Evolutionary conservation across 1,139 yeast species (phyloP).

Genomic region (Candida pseudoviswanathii): DNA sequence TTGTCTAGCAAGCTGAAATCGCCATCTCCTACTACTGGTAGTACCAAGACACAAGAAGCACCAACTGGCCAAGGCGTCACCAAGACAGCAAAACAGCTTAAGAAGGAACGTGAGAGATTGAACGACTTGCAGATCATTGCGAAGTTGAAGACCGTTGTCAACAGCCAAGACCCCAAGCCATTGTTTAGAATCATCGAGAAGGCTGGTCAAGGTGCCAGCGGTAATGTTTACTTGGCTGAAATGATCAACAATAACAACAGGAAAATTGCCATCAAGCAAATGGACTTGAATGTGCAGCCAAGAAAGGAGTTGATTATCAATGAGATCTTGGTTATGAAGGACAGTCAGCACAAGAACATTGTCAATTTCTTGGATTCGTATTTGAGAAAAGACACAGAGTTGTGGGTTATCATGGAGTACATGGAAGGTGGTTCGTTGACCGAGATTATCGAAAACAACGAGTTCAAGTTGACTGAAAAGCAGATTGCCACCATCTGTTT

Average conservation of each 20-base stretch:
- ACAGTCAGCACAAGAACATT: constrained; percentile 48
- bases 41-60: constrained; percentile 20
- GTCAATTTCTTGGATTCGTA: constrained; percentile 51
- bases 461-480: constrained; percentile 80
- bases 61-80: constrained; percentile 26
- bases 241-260: constrained; percentile 44
- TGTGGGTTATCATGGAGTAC: constrained; percentile 95
- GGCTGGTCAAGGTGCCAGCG: constrained; percentile 99
- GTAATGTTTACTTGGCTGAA: constrained; percentile 89
- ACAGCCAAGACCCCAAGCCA: constrained; percentile 80
- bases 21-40: constrained; percentile 7
- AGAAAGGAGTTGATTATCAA: constrained; percentile 85
- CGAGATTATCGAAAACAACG: constrained; percentile 85
- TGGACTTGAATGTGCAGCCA: constrained; percentile 92
- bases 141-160: constrained; percentile 81
- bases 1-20: not conserved
- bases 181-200: constrained; percentile 85
- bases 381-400: constrained; percentile 43
- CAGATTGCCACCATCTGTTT: constrained; percentile 96
- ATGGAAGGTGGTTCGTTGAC: constrained; percentile 85
- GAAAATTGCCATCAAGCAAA: constrained; percentile 89
- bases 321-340: constrained; percentile 53
- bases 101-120: constrained; percentile 70
- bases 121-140: constrained; percentile 86
- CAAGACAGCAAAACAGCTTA: constrained; percentile 48